Evolutionary conservation across 1,284 basidiomycete genomes (phyloP).

Genomic region (Gomphus bonarii): DNA sequence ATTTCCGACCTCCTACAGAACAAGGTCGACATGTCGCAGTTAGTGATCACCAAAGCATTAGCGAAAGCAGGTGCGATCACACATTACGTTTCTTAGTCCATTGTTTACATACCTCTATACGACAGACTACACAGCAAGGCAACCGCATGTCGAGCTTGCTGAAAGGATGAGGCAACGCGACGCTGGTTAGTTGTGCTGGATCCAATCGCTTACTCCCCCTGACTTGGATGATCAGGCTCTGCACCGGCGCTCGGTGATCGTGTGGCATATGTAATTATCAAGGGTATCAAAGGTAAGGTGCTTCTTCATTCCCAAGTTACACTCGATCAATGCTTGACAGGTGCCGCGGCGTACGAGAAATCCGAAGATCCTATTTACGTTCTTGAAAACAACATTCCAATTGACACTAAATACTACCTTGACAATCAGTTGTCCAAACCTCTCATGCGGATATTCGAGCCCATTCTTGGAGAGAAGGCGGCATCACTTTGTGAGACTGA

Average conservation of each 20-base stretch:
- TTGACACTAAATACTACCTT: conserved; percentile 94
- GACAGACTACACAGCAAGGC: conserved; percentile 79
- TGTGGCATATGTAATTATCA: conserved; percentile 95
- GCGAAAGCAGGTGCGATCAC: conserved; percentile 63
- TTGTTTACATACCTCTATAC: neutral
- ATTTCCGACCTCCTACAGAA: conserved; percentile 93
- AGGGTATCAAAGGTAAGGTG: conserved; percentile 76
- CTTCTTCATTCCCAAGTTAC: neutral
- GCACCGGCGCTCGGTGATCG: conserved; percentile 91
- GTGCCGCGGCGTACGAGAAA: conserved; percentile 96
- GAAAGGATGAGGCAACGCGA: conserved; percentile 93
- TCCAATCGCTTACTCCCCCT: neutral
- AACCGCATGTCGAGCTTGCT: conserved; percentile 90
- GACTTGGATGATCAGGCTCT: conserved; percentile 44
- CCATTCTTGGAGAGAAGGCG: conserved; percentile 89
- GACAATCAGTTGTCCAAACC: conserved; percentile 96
- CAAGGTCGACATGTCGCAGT: conserved; percentile 93
- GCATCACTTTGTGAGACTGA: conserved; percentile 53
- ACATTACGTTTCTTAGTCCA: neutral
- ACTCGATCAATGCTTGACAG: conserved; percentile 26
- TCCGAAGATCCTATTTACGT: conserved; percentile 95
- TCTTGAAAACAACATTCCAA: conserved; percentile 91
- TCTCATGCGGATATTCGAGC: conserved; percentile 92
- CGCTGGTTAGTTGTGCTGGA: conserved; percentile 43
- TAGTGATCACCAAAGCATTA: conserved; percentile 94